These are phyloP conservation scores for Phaffomyces antillensis DNA, from an alignment of 805 yeast species.

Conservation along the genomic window DNA sequence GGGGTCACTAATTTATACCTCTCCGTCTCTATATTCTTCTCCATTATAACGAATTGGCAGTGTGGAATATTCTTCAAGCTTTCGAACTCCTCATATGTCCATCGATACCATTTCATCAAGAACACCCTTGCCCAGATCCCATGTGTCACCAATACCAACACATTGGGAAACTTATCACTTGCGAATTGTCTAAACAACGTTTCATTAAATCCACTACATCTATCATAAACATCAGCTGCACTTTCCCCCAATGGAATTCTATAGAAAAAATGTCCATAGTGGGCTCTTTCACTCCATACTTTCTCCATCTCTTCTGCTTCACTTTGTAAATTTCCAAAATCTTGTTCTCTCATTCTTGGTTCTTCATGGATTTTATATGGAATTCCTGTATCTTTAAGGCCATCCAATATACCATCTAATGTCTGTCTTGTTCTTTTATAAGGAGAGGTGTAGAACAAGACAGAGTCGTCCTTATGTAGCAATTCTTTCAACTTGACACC, in stretches of 20 bases:
- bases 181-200: slow-evolving; percentile 77
- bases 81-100: slow-evolving; percentile 89
- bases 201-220: slow-evolving; percentile 87
- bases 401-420: slow-evolving; percentile 58
- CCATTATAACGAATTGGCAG: slow-evolving; percentile 78
- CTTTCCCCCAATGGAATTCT: slow-evolving; percentile 91
- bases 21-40: slow-evolving; percentile 40
- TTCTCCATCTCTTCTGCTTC: slow-evolving; percentile 68
- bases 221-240: slow-evolving; percentile 92
- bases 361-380: slow-evolving; percentile 67
- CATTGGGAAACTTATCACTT: slow-evolving; percentile 63
- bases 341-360: slow-evolving; percentile 90
- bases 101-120: slow-evolving; percentile 88
- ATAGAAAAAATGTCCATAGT: slow-evolving; percentile 84
- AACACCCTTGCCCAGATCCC: slow-evolving; percentile 94
- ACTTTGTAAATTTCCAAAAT: slow-evolving; percentile 89
- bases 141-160: slow-evolving; percentile 81
- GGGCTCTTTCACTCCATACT: slow-evolving; percentile 79
- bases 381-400: slow-evolving; percentile 36
- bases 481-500: slow-evolving; percentile 43
- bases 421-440: slow-evolving; percentile 82
- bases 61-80: slow-evolving; percentile 76
- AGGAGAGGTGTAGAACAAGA: slow-evolving; percentile 82
- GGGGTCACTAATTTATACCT: slow-evolving; percentile 54
- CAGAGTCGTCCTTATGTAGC: slow-evolving; percentile 42